Base-by-base conservation (phyloP, 495 filamentous ascomycete genomes). In the Aspergillus homomorphus region DNA sequence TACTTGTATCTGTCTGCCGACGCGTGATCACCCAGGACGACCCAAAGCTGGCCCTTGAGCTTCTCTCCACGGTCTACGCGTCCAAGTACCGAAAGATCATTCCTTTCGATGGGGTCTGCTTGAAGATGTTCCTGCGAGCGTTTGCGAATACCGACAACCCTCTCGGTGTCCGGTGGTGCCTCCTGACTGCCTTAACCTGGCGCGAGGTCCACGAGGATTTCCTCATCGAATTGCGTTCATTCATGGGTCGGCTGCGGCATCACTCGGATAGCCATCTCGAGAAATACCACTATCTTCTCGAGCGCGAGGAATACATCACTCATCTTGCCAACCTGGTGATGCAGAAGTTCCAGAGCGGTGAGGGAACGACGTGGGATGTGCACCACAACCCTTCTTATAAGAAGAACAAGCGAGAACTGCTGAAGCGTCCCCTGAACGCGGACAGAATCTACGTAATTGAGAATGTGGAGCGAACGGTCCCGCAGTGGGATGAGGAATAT, bases 71-170 rank as follows among this genome's bases (percentile, higher is more conserved):
- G 1, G 58, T 74, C 16, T 79, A 79, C 54, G 67, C 58, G 54
- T 79, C 77, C 24, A 67, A 64, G 8, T 77, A 72, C 68, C 65
- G 69, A 5, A 69, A 66, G 1, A 43, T 58, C 15, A 44, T 62
- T 20, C 62, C 63, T 0, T 77, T 79, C 51, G 70, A 74, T 43
- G 72, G 69, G 23, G 68, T 72, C 1, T 73, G 71, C 51, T 67
- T 79, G 61, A 79, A 77, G 57, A 71, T 77, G 62, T 63, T 77
- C 41, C 16, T 76, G n/a, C 75, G 77, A 23, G 73, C 67, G 3
- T 78, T 70, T 53, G 64, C 70, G 9, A 46, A 30, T 3, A 46
- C 59, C 16, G 59, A 66, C 20, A 66, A 76, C 26, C 42, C 73
- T n/a, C 57, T 67, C 16, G 77, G 77, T 2, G 59, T 77, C 4